Evolutionary conservation across 1,139 yeast species (phyloP), one percentile per base, ranked within the genome.

Genomic region (Saccharomycopsis phalli): DNA sequence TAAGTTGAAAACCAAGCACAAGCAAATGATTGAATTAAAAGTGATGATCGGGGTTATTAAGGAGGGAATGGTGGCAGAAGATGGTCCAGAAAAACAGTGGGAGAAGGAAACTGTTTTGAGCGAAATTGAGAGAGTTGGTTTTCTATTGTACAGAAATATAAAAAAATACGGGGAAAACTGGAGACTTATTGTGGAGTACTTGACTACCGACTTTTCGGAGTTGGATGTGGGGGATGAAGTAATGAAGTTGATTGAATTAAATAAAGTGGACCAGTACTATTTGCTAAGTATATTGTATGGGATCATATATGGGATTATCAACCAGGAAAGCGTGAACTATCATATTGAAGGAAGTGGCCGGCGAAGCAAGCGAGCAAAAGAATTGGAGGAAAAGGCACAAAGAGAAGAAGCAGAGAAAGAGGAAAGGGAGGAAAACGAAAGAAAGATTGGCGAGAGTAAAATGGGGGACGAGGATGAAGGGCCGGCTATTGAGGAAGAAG

Each of bases 201-300:
- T 66, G 27, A 5, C 50, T 65, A 22, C 57, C 62, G 81, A 75
- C 51, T 45, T 63, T 3, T 63, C 72, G 0, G 57, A 71, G 1
- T 16, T 31, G 23, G 22, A 14, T 16, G 37, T 49, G 14, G 21
- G 36, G 13, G 17, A 49, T 2, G 50, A 49, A 1, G 28, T 60
- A 3, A 40, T 39, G n/a, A 34, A 48, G 2, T 17, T 41, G 2
- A 36, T 62, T 16, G 59, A 55, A 34, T 42, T 63, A 8, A 45
- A 50, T 1, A 13, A 47, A 1, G 33, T 45, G 1, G 49, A 51
- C 10, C 50, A 46, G 27, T 25, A 40, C 2, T 44, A 50, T 10
- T 35, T 65, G 14, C 44, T 64, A 14, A 49, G 52, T 6, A 36
- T 60, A 19, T 45, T 62, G 1, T 51, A 52, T 43, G 67, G 66